Conservation (phyloP, 345 rosid genomes). For the Isatis tinctoria region DNA sequence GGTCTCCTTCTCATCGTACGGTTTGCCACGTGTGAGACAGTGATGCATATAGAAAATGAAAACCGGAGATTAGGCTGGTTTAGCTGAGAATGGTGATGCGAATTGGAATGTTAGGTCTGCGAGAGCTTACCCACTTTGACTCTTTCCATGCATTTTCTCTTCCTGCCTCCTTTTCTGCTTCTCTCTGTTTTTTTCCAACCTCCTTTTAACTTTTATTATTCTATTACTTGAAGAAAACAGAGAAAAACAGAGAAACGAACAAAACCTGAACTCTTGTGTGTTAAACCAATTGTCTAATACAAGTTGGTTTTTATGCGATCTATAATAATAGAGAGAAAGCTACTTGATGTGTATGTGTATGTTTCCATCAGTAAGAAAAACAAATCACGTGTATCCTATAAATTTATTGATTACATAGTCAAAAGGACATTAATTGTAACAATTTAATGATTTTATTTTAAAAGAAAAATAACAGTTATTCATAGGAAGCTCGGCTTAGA, state of each 20-base stretch:
- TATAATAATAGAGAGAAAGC: not conserved
- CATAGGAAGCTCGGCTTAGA: not conserved
- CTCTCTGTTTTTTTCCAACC: not conserved
- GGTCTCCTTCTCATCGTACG: not conserved
- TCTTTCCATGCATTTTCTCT: slow-evolving; percentile 25
- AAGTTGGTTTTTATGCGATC: slow-evolving; percentile 2
- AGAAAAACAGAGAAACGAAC: not conserved
- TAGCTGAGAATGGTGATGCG: slow-evolving; percentile 30
- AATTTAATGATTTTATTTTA: slow-evolving; percentile 16
- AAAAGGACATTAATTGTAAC: not conserved
- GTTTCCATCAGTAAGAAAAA: not conserved
- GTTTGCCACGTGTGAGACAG: slow-evolving; percentile 7
- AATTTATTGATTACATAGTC: slow-evolving; percentile 1
- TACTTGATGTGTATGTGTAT: not conserved
- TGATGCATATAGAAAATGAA: not conserved
- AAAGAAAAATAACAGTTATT: too few relatives aligned
- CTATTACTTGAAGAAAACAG: not conserved
- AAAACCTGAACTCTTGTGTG: not conserved
- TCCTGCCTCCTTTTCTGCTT: not conserved
- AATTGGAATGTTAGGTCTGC: slow-evolving; percentile 20
- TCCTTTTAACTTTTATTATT: not conserved
- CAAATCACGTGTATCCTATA: slow-evolving; percentile 21
- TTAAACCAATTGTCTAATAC: not conserved
- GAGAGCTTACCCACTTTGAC: slow-evolving; percentile 38
- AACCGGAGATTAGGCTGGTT: slow-evolving; percentile 28